These are phyloP conservation scores for Ilyonectria robusta DNA, from an alignment of 2,329 filamentous ascomycete species.

Conservation along the genomic window DNA sequence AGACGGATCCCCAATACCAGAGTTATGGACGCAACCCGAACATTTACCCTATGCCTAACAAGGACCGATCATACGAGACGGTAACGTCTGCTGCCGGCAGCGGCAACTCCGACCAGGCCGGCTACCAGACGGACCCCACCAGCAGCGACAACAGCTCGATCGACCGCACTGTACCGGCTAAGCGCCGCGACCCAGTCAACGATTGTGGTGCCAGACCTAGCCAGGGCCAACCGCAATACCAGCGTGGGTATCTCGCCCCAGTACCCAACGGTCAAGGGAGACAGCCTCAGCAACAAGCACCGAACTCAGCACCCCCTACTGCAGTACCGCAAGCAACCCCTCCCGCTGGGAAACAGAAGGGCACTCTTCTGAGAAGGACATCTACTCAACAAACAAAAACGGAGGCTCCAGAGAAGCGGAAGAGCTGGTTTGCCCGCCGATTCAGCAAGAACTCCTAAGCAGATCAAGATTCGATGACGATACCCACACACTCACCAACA, in stretches of 20 bases:
- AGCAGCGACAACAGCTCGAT: constrained; percentile 95
- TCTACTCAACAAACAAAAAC: constrained; percentile 45
- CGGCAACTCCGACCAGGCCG: constrained; percentile 81
- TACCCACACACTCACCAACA: background rate
- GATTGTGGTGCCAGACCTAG: constrained; percentile 75
- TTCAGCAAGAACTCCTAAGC: constrained; percentile 75
- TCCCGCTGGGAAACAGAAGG: constrained; percentile 48
- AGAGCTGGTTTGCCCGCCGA: constrained; percentile 89
- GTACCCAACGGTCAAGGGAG: constrained; percentile 45
- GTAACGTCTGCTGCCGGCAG: constrained; percentile 83
- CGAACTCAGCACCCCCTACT: constrained; percentile 43
- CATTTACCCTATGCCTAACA: constrained; percentile 70
- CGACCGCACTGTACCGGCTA: constrained; percentile 76
- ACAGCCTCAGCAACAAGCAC: constrained; percentile 45
- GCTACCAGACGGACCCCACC: constrained; percentile 86
- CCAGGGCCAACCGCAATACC: constrained; percentile 58
- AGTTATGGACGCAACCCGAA: constrained; percentile 58
- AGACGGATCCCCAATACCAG: constrained; percentile 62
- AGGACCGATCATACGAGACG: constrained; percentile 89
- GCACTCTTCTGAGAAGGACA: constrained; percentile 48
- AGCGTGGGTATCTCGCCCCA: constrained; percentile 57
- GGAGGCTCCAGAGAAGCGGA: constrained; percentile 76
- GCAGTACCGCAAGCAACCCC: constrained; percentile 35
- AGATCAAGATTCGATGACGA: constrained; percentile 6
- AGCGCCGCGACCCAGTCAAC: constrained; percentile 69